Conservation (phyloP, 345 rosid genomes). For the Toxicodendron radicans region DNA sequence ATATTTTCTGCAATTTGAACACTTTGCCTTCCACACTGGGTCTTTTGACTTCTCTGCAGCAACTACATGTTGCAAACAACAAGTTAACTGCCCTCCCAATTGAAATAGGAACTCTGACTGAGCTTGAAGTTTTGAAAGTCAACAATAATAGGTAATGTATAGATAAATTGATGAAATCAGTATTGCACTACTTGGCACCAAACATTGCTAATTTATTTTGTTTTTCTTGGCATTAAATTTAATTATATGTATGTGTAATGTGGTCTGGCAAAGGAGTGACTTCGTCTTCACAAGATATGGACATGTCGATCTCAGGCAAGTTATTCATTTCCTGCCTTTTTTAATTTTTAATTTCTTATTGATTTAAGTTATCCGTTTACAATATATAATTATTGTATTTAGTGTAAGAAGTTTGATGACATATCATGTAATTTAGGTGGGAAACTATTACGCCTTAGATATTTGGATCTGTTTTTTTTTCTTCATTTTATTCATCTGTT, state of each 20-base stretch:
- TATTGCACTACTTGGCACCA: too few relatives aligned
- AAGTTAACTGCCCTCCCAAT: too few relatives aligned
- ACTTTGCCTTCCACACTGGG: too few relatives aligned
- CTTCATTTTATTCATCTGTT: not conserved
- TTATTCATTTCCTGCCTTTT: not conserved
- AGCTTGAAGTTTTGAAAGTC: too few relatives aligned
- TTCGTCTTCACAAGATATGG: constrained; percentile 31
- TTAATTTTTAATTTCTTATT: not conserved
- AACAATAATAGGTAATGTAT: too few relatives aligned
- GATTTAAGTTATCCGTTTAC: not conserved
- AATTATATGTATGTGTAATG: constrained; percentile 23
- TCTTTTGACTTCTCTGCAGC: too few relatives aligned
- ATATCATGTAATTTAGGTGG: not conserved
- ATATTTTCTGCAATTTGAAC: too few relatives aligned
- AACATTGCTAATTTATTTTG: too few relatives aligned
- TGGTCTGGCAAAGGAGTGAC: constrained; percentile 32
- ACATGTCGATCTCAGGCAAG: constrained; percentile 31
- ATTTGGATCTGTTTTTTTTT: not conserved
- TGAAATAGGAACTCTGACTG: too few relatives aligned
- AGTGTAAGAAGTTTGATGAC: not conserved
- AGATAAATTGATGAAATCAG: too few relatives aligned
- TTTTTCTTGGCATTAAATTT: too few relatives aligned
- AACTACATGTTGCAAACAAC: too few relatives aligned
- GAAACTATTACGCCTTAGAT: not conserved
- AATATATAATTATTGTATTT: not conserved